Evolutionary conservation across 495 filamentous ascomycete species (phyloP), one percentile per base, ranked within the genome.

Genomic region (Evansstolkia leycettana): DNA sequence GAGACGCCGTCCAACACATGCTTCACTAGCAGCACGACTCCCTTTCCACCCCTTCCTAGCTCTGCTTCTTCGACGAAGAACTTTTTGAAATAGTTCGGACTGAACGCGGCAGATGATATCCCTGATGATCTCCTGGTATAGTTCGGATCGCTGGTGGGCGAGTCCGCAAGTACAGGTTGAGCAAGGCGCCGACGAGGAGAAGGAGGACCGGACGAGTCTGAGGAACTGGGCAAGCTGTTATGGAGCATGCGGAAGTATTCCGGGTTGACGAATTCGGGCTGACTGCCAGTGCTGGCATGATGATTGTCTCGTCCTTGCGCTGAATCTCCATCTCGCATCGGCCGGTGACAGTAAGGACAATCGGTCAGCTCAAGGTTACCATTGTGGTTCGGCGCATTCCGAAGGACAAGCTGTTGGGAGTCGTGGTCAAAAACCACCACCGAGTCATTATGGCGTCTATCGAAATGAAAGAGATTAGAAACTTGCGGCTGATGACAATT

Each of bases 201-300:
- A 7, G 67, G 54, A 27, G 72, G 62, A 23, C 47, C 45, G 8
- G 67, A 65, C 3, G 67, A 64, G 29, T 58, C 55, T 28, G 52
- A 43, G n/a, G 72, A 69, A 28, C 62, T 59, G 29, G 72, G 67
- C 9, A 67, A 52, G 43, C 69, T 78, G 18, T 70, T 71, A 36
- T 80, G 77, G 17, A 98, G 78, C 78, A 94, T 84, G 49, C 81
- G 83, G 57, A 96, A 98, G 59, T 98, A 98, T 17, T 85, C 76
- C 10, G 84, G 85, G 45, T 81, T 80, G 40, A 94, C 75, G 54
- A 89, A 95, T 39, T 76, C 75, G 1, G 77, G 70, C 27, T 76
- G 65, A 6, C 49, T 47, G 17, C 56, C 52, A 12, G 60, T 38
- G 19, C 41, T 48, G 0, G 52, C 43, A 40, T 48, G 45, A 24